phyloP scores from a whole-genome alignment of 306 rosid genomes.

The Rubus parviflorus region DNA sequence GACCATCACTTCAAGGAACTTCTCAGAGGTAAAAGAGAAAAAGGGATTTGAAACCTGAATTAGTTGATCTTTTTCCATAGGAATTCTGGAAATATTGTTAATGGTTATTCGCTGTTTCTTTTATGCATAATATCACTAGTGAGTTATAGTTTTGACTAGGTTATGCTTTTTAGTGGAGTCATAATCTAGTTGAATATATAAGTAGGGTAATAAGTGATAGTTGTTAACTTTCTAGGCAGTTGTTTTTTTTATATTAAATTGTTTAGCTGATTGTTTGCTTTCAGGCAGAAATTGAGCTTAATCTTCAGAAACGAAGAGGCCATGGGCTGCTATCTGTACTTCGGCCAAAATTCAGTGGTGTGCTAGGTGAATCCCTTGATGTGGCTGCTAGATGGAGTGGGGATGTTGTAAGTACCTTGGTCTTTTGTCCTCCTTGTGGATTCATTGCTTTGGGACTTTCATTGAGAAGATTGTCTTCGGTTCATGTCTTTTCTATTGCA shows the following conservation, averaged over 20 bases:
- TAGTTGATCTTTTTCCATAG: neutral
- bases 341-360: conserved; percentile 86
- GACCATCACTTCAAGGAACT: neutral
- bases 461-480: neutral
- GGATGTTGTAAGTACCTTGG: conserved; percentile 79
- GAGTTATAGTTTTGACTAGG: neutral
- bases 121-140: neutral
- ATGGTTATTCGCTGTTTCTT: neutral
- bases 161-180: neutral
- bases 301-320: conserved; percentile 90
- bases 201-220: neutral
- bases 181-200: neutral
- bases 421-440: conserved; percentile 10
- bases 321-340: conserved; percentile 86
- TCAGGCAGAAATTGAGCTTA: conserved; percentile 92
- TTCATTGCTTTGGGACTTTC: conserved; percentile 10
- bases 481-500: conserved; percentile 3
- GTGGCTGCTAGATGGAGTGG: conserved; percentile 98
- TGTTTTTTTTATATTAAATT: neutral
- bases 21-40: neutral
- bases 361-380: conserved; percentile 89
- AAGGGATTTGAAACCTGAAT: neutral
- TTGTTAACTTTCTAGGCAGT: conserved; percentile 12
- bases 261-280: conserved; percentile 28
- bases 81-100: conserved; percentile 5